Conservation (phyloP, 345 rosid species). For the Leavenworthia alabamica region DNA sequence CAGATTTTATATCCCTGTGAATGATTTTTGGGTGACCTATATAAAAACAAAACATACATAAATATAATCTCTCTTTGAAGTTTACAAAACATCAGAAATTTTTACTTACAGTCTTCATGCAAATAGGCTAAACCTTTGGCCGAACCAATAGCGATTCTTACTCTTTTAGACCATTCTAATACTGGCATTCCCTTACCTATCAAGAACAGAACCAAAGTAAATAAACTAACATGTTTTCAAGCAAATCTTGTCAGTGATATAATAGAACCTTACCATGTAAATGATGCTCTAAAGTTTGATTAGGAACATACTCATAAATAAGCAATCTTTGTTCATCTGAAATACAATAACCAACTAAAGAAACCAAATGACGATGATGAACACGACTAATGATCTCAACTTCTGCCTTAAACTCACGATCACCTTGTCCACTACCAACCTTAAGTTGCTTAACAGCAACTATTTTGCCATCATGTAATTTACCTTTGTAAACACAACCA, state of each 20-base stretch:
- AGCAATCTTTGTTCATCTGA: slow-evolving; percentile 59
- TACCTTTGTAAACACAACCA: slow-evolving; percentile 79
- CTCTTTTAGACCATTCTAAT: slow-evolving; percentile 77
- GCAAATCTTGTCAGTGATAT: not conserved
- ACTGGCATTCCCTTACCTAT: slow-evolving; percentile 50
- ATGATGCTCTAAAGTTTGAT: slow-evolving; percentile 83
- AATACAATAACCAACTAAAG: slow-evolving; percentile 81
- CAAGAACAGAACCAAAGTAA: not conserved
- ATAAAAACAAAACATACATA: slow-evolving; percentile 9
- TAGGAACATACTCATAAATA: slow-evolving; percentile 86
- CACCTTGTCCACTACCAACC: slow-evolving; percentile 96
- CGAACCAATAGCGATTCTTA: slow-evolving; percentile 82
- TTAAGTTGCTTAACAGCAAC: slow-evolving; percentile 95
- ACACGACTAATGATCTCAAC: slow-evolving; percentile 93
- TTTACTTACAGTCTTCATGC: slow-evolving; percentile 88
- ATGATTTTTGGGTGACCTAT: slow-evolving; percentile 90
- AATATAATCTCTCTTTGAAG: not conserved
- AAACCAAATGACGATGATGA: slow-evolving; percentile 90
- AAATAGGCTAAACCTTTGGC: slow-evolving; percentile 98
- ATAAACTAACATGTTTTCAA: too few species aligned
- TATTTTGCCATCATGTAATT: slow-evolving; percentile 41
- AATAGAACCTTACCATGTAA: slow-evolving; percentile 57
- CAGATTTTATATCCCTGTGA: slow-evolving; percentile 90
- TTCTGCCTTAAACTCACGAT: slow-evolving; percentile 89
- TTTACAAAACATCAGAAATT: not conserved